Evolutionary conservation across 371 early-diverging fungal species (phyloP), one percentile per base, ranked within the genome.

Genomic region (Syncephalastrum racemosum): DNA sequence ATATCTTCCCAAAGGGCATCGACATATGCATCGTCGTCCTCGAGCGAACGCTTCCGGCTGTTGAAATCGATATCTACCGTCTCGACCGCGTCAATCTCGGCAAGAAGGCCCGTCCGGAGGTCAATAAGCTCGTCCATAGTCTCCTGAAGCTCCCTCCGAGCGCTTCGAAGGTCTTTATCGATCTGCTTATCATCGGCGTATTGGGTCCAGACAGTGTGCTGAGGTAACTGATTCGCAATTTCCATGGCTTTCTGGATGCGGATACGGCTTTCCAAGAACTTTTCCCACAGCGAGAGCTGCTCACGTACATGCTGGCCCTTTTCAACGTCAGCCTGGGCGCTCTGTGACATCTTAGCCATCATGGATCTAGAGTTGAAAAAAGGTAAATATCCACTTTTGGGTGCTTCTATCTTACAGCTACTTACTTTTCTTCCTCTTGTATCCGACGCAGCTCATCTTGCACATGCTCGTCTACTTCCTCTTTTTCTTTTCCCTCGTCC

Each of bases 231-330:
- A 73, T 97, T 95, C 46, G 90, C 88, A 41, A 84, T 56, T 2
- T 82, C 75, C 15, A 92, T 70, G 0, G 86, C 68, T 60, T 91
- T 90, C 70, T 97, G 97, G 39, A 93, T 73, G 39, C 93, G 89
- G 60, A 97, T 97, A 46, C 97, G 88, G 15, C 85, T 80, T 63
- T 96, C 97, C 50, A 97, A 73, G 16, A 90, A 75, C 12, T 81
- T 80, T 54, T 97, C 96, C 92, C 94, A 96, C 24, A 96, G 67
- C 4, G 80, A 73, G 59, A 79, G 49, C 63, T 85, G 90, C 59
- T 79, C 86, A 74, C 84, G 90, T 81, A 96, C 93, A 59, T 95
- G 92, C 39, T 81, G 77, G 19, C 97, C 96, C 62, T 96, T 96
- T 63, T 90, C 92, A 22, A 91, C 79, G 64, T 96, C 96, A 27